Conservation (phyloP, 176 grass and related monocot species). For the Lolium multiflorum region DNA sequence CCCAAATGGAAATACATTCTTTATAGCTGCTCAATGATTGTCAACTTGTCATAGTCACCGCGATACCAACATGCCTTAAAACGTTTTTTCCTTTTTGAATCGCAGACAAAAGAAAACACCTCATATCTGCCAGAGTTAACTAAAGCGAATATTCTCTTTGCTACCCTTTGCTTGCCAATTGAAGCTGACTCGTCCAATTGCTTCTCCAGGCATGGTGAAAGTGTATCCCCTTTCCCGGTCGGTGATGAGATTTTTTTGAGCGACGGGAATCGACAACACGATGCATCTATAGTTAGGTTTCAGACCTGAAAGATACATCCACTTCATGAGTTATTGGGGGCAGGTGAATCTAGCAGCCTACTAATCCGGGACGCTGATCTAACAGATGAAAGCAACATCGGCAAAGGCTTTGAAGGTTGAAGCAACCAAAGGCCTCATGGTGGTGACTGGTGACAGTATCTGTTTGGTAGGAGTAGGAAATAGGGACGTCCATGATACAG, state of each 20-base stretch:
- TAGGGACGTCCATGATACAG: background rate
- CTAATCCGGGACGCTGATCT: slow-evolving; percentile 35
- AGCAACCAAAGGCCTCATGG: slow-evolving; percentile 36
- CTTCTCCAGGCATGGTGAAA: background rate
- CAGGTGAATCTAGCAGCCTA: slow-evolving; percentile 35
- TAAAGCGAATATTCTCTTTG: background rate
- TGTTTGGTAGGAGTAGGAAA: background rate
- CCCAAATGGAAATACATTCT: background rate
- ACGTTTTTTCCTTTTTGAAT: too few species aligned
- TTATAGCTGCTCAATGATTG: background rate
- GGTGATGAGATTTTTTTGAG: background rate
- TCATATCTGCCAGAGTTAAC: background rate
- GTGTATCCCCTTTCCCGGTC: background rate
- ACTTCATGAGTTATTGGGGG: slow-evolving; percentile 33
- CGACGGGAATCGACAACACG: background rate
- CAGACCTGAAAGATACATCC: slow-evolving; percentile 38
- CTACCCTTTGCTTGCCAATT: background rate
- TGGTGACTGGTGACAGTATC: slow-evolving; percentile 7
- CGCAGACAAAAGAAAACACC: too few species aligned
- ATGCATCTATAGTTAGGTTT: background rate
- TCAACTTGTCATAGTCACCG: background rate
- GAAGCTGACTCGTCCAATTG: background rate
- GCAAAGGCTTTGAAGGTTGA: slow-evolving; percentile 32
- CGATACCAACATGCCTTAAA: background rate
- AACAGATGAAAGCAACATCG: slow-evolving; percentile 32